Base-by-base conservation (phyloP, 257 asterid genomes). In the Paraleonurus japonicus region DNA sequence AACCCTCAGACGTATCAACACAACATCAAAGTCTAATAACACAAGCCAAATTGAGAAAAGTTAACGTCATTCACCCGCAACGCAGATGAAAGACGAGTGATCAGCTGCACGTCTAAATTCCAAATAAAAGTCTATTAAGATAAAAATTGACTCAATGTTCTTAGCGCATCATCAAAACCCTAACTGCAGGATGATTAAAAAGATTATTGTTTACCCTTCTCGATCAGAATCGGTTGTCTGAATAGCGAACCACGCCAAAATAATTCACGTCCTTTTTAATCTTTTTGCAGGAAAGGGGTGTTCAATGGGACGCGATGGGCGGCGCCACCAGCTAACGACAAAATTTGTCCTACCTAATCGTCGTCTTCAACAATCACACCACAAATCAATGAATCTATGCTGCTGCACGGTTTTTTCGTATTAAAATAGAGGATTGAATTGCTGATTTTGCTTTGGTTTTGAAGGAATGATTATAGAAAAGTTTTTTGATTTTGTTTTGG, bases 301-400 rank as follows among this genome's bases (percentile, higher is more conserved):
- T 23, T 26, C 13, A 17, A 24, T 45, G 17, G n/a, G 61, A 51
- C 61, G 57, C 54, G 61, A 73, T 47, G 72, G 72, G 28, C 79
- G 74, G 79, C 68, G 76, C 65, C 77, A 80, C 73, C 78, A 66
- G 76, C 76, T 28, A 43, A 37, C 48, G 78, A 75, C 51, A 22
- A 74, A 47, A 17, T 43, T 63, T 26, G 74, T 67, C 73, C 73
- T 51, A 43, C 67, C 63, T 16, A 27, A 61, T 57, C 72, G 77
- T 48, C 82, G 77, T 57, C 55, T 67, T 85, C 73, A 57, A 9
- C 76, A 58, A 81, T 72, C 83, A 22, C 65, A 68, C 67, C 59
- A 60, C 64, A 7, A 41, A 69, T 50, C 62, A 26, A 62, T 15
- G 39, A 6, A 28, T 65, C 59, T 23, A 45, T 59, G 28, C n/a